Percentiles rank a stretch among this genome's conserved stretches.
Evolutionary conservation across 1,139 yeast genomes (phyloP).

Genomic region (Yamadazyma trypodendri): DNA sequence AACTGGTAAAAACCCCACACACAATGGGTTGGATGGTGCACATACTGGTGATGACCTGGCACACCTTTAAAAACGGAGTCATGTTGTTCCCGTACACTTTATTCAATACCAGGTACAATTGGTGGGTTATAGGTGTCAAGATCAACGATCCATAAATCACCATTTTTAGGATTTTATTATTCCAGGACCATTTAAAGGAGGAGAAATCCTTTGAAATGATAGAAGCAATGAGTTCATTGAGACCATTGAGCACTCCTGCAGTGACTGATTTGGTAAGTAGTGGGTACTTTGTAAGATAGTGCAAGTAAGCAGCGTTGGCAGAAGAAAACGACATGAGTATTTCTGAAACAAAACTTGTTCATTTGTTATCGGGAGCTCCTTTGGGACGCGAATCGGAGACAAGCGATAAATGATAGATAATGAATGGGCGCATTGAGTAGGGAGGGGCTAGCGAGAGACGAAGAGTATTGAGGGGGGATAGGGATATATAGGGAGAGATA

Average conservation of each 20-base stretch:
- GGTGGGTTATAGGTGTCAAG: slow-evolving; percentile 75
- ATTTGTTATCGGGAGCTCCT: neutral
- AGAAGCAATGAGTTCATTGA: slow-evolving; percentile 61
- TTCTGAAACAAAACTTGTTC: neutral
- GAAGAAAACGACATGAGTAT: slow-evolving; percentile 9
- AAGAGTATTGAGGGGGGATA: too few relatives aligned
- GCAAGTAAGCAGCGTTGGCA: slow-evolving; percentile 34
- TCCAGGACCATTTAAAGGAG: slow-evolving; percentile 12
- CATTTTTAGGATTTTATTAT: slow-evolving; percentile 56
- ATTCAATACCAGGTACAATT: slow-evolving; percentile 49
- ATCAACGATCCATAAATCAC: slow-evolving; percentile 69
- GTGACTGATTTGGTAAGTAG: slow-evolving; percentile 61
- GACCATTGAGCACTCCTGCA: slow-evolving; percentile 53
- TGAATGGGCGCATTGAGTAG: too few relatives aligned
- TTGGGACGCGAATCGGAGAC: slow-evolving; percentile 1
- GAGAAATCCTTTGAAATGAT: slow-evolving; percentile 47
- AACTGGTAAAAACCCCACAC: slow-evolving; percentile 55
- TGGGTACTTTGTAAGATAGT: slow-evolving; percentile 47
- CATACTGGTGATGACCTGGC: slow-evolving; percentile 62
- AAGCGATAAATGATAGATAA: neutral
- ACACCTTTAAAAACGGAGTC: slow-evolving; percentile 38
- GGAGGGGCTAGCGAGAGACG: too few relatives aligned
- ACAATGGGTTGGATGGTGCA: slow-evolving; percentile 64
- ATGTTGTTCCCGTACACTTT: slow-evolving; percentile 30
- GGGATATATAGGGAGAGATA: too few relatives aligned